phyloP scores from a whole-genome alignment of 192 early-diverging fungal genomes.

The Dissophora ornata region DNA sequence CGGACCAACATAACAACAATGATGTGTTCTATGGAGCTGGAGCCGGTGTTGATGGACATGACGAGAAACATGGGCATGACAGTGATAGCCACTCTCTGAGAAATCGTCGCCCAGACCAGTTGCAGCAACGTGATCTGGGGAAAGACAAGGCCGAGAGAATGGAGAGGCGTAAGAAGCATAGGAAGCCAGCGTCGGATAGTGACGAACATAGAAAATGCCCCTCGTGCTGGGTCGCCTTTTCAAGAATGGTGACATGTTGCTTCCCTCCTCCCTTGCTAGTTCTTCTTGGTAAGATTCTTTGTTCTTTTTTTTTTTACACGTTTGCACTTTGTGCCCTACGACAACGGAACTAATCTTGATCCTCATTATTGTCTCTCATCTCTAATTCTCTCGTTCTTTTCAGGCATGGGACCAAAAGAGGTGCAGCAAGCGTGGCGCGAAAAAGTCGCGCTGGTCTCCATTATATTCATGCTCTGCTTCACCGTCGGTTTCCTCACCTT shows the following conservation, averaged over 20 bases:
- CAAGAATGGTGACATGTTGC: constrained; percentile 66
- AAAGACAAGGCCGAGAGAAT: constrained; percentile 38
- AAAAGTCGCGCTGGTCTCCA: constrained; percentile 86
- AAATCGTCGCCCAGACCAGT: constrained; percentile 35
- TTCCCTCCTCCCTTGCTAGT: constrained; percentile 62
- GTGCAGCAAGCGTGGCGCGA: constrained; percentile 90
- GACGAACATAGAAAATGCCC: constrained; percentile 20
- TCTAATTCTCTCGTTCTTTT: neutral
- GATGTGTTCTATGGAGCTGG: too few species aligned
- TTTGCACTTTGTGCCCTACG: neutral
- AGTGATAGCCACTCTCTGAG: constrained; percentile 11
- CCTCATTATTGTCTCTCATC: neutral
- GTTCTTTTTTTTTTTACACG: neutral
- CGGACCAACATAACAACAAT: too few species aligned
- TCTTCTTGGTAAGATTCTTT: constrained; percentile 24
- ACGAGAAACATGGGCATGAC: neutral
- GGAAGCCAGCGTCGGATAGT: constrained; percentile 6
- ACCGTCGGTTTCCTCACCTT: constrained; percentile 87
- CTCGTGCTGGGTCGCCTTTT: constrained; percentile 62
- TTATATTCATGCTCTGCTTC: constrained; percentile 81
- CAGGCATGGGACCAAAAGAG: constrained; percentile 35
- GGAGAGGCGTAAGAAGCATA: constrained; percentile 36
- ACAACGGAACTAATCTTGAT: too few species aligned
- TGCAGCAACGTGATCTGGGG: constrained; percentile 39
- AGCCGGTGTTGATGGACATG: too few species aligned